Percentiles rank a stretch among this genome's conserved stretches.
Evolutionary conservation across 768 basidiomycete species (phyloP).

Genomic region (Tulasnella sp.): DNA sequence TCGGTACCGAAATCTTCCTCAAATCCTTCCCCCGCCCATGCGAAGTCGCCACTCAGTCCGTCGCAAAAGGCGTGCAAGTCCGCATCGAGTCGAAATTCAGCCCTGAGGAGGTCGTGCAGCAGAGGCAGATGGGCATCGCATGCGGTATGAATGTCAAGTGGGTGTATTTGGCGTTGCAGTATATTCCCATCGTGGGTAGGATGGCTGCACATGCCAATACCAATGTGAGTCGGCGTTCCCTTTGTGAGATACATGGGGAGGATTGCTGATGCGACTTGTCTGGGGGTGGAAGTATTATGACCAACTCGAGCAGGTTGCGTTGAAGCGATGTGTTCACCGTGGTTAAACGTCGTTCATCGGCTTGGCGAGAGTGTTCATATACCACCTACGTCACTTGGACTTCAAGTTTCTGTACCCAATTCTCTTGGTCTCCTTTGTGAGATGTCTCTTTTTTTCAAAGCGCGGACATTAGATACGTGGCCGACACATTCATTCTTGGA

Average conservation of each 20-base stretch:
- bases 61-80: not conserved
- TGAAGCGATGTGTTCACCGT: not conserved
- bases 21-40: conserved; percentile 2
- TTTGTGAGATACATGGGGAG: not conserved
- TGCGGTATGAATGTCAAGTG: not conserved
- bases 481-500: too few species aligned
- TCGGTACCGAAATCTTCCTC: conserved; percentile 17
- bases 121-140: not conserved
- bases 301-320: conserved; percentile 14
- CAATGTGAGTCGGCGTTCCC: not conserved
- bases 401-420: too few species aligned
- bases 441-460: too few species aligned
- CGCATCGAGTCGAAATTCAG: conserved; percentile 4
- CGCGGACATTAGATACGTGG: too few species aligned
- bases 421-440: too few species aligned
- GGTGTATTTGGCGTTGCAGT: not conserved
- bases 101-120: not conserved
- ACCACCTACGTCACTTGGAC: too few species aligned
- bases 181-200: conserved; percentile 4
- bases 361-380: too few species aligned
- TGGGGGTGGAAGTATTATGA: conserved; percentile 2
- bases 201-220: conserved; percentile 10
- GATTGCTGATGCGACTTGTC: not conserved
- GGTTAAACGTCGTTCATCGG: too few species aligned
- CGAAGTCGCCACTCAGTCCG: too few species aligned